Evolutionary conservation across 805 yeast genomes (phyloP), one percentile per base, ranked within the genome.

Genomic region (Saccharomycopsis synnaedendra): DNA sequence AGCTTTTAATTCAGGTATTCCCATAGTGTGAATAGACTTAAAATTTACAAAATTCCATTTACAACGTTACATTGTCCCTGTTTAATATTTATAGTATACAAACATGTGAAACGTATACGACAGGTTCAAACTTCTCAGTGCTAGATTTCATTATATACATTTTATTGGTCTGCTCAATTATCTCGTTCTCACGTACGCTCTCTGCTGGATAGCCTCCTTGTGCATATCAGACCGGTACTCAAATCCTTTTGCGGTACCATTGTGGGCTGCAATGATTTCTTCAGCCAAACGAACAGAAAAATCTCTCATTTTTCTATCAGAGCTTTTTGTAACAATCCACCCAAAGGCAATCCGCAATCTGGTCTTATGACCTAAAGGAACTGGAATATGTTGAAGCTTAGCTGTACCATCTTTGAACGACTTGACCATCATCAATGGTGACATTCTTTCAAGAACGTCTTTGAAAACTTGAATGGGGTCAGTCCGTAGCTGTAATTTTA

Each of bases 271-370:
- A 37, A 86, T 61, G 50, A 93, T 76, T 65, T 93, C 97, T 66
- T 93, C 97, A 37, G 89, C 88, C 42, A 93, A 71, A 59, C 97
- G 76, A 38, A 93, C 97, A 1, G 94, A 70, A 58, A 84, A 84
- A 58, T 85, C 93, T 49, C 79, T 76, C 11, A 89, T 80, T 42
- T 79, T 80, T 63, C 95, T 80, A 58, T 83, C 80, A 51, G 78
- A 74, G 39, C 94, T 76, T 27, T 94, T 87, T 51, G 86, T 96
- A 47, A 88, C 64, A 44, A 93, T 82, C 97, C 97, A 93, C 55
- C 71, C 65, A 71, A 94, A 85, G 2, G 97, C 96, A 58, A 76
- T 78, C 64, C 96, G 77, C 57, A 78, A 70, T 64, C 97, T 76
- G 66, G 88, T 95, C 65, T 87, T 80, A 58, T 77, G 78, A 44